A percentile compares a stretch with the other conserved stretches of the same genome.
These are phyloP conservation scores for Rubroshorea leprosula DNA, from an alignment of 345 rosid genomes.

Conservation along the genomic window DNA sequence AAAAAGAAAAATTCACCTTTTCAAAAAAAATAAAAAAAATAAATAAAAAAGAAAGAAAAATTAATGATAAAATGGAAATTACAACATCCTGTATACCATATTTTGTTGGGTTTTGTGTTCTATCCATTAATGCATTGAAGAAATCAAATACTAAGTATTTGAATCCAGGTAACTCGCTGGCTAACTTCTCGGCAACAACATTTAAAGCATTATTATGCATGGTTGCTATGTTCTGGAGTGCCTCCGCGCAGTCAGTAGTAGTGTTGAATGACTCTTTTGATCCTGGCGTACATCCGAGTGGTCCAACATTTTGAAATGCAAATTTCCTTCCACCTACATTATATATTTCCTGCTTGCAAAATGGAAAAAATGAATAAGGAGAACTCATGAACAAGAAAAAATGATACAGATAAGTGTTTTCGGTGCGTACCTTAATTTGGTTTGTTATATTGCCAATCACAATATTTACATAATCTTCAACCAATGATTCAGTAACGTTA, in stretches of 20 bases:
- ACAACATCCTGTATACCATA: too few relatives aligned
- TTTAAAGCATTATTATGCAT: conserved; percentile 21
- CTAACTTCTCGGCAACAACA: conserved; percentile 5
- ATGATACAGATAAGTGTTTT: too few relatives aligned
- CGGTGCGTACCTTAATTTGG: too few relatives aligned
- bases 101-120: conserved; percentile 11
- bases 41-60: too few relatives aligned
- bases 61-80: too few relatives aligned
- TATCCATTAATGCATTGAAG: not conserved
- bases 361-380: not conserved
- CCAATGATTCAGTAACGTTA: not conserved
- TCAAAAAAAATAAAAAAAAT: too few relatives aligned
- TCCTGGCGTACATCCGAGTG: conserved; percentile 28
- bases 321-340: conserved; percentile 26
- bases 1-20: too few relatives aligned
- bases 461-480: not conserved
- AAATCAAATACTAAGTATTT: conserved; percentile 10
- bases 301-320: conserved; percentile 19
- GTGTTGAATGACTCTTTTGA: conserved; percentile 1
- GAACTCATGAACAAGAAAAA: not conserved
- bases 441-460: not conserved
- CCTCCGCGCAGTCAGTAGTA: conserved; percentile 2
- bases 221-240: conserved; percentile 5
- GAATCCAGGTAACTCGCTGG: conserved; percentile 18
- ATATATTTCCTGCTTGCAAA: conserved; percentile 7